These are phyloP conservation scores for Nakazawaea peltata DNA, from an alignment of 805 yeast genomes.

Conservation along the genomic window DNA sequence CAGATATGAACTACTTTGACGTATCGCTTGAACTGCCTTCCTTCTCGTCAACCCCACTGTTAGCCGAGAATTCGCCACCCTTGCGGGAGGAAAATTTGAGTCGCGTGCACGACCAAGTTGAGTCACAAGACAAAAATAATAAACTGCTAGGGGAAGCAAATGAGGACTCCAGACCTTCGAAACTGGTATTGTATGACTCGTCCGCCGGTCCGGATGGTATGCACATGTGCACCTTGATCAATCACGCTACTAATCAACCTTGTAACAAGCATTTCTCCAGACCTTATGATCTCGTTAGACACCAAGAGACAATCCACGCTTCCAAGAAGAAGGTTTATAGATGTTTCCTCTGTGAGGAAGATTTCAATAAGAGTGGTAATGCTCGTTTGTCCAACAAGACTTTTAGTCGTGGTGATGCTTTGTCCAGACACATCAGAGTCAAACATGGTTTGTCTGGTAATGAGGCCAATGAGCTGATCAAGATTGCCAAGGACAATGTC, in stretches of 20 bases:
- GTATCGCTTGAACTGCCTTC: slow-evolving; percentile 2
- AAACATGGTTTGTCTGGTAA: slow-evolving; percentile 70
- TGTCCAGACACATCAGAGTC: slow-evolving; percentile 87
- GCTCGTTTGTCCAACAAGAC: slow-evolving; percentile 46
- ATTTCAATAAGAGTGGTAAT: slow-evolving; percentile 35
- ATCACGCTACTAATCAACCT: slow-evolving; percentile 52
- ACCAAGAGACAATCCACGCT: slow-evolving; percentile 95
- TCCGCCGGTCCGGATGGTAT: slow-evolving; percentile 14
- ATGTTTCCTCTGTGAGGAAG: slow-evolving; percentile 80
- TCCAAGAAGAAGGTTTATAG: slow-evolving; percentile 76
- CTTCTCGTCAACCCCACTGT: too few relatives aligned
- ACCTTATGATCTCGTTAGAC: slow-evolving; percentile 90
- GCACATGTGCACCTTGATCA: slow-evolving; percentile 52
- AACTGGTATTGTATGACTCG: not conserved
- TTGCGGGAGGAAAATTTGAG: slow-evolving; percentile 1
- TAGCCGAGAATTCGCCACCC: too few relatives aligned
- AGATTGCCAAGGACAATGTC: slow-evolving; percentile 70
- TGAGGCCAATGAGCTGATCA: slow-evolving; percentile 63
- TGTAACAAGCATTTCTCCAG: slow-evolving; percentile 83
- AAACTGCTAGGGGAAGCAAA: not conserved
- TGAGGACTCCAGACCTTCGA: not conserved
- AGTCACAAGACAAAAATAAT: not conserved
- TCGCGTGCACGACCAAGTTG: slow-evolving; percentile 1
- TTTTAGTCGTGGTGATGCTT: slow-evolving; percentile 89
- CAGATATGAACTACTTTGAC: slow-evolving; percentile 5